Percentiles rank a stretch among this genome's conserved stretches.
Evolutionary conservation across 441 rosid genomes (phyloP).

Genomic region (Populus trichocarpa): DNA sequence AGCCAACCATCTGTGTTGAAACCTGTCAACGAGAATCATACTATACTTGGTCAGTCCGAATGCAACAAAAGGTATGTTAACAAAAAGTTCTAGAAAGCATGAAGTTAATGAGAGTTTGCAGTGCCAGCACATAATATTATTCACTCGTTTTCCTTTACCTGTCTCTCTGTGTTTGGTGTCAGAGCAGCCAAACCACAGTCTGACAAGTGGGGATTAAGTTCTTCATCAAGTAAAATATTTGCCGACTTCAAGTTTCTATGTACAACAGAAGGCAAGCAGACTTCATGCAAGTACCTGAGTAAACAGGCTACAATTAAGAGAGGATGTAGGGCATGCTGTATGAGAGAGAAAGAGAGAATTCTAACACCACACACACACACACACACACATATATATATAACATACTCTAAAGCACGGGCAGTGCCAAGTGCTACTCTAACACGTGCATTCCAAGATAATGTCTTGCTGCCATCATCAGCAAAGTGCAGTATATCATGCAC

Average conservation of each 20-base stretch:
- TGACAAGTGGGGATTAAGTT: conserved; percentile 84
- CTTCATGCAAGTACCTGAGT: conserved; percentile 92
- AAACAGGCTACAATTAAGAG: conserved; percentile 16
- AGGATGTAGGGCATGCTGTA: conserved; percentile 1
- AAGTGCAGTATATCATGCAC: conserved; percentile 83
- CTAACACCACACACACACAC: conserved; percentile 10
- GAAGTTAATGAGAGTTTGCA: conserved; percentile 1
- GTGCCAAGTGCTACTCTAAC: conserved; percentile 97
- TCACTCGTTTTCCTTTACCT: conserved; percentile 39
- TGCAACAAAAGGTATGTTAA: neutral
- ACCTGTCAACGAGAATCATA: conserved; percentile 43
- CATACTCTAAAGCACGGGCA: conserved; percentile 96
- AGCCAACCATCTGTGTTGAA: conserved; percentile 84
- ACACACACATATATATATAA: conserved; percentile 14
- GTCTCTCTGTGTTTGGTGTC: conserved; percentile 84
- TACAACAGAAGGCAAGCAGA: conserved; percentile 87
- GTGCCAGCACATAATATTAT: neutral
- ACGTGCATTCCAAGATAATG: conserved; percentile 86
- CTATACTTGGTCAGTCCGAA: neutral
- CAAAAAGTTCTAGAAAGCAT: neutral
- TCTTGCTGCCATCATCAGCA: conserved; percentile 64
- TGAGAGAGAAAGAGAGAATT: neutral
- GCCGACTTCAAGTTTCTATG: conserved; percentile 97
- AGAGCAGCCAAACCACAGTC: conserved; percentile 96
- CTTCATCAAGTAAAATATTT: conserved; percentile 90